Percentiles rank a stretch among this genome's conserved stretches.
Conservation (phyloP, 2,329 filamentous ascomycete genomes). For the Phymatotrichopsis omnivora region DNA sequence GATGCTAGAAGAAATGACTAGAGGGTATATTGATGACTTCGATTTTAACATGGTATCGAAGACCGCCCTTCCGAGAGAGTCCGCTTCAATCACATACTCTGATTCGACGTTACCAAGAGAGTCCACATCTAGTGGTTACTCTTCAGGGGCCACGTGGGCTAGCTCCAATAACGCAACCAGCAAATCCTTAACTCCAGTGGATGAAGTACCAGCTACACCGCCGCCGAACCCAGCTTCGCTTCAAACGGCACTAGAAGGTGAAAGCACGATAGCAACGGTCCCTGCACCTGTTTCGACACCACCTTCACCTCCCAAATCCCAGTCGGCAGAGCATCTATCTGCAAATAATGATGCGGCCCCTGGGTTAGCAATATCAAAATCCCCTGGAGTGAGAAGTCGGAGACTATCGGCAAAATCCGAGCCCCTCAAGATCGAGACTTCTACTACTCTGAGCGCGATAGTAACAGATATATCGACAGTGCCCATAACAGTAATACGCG, state of each 20-base stretch:
- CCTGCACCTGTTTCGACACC: conserved; percentile 26
- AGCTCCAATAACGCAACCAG: conserved; percentile 56
- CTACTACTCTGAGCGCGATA: conserved; percentile 30
- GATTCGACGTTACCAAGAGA: conserved; percentile 25
- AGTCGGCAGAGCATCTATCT: conserved; percentile 7
- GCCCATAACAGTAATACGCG: conserved; percentile 29
- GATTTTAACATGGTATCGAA: conserved; percentile 60
- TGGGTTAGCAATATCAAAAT: conserved; percentile 15
- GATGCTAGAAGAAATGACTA: conserved; percentile 77
- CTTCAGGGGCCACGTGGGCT: conserved; percentile 67
- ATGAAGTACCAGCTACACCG: conserved; percentile 45
- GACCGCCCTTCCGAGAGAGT: conserved; percentile 62
- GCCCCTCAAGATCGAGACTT: conserved; percentile 81
- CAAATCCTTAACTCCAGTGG: conserved; percentile 60
- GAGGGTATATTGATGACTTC: conserved; percentile 76
- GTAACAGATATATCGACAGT: conserved; percentile 9
- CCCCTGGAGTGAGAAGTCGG: conserved; percentile 22
- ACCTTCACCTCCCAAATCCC: conserved; percentile 2
- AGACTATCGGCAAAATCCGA: conserved; percentile 38
- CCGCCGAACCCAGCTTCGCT: conserved; percentile 30
- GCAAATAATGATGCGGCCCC: conserved; percentile 18
- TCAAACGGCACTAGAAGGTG: conserved; percentile 28
- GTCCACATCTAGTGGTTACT: conserved; percentile 56
- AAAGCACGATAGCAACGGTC: too few relatives aligned
- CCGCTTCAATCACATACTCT: conserved; percentile 38